phyloP scores from a whole-genome alignment of 202 grass and related monocot genomes.

The Digitaria exilis region DNA sequence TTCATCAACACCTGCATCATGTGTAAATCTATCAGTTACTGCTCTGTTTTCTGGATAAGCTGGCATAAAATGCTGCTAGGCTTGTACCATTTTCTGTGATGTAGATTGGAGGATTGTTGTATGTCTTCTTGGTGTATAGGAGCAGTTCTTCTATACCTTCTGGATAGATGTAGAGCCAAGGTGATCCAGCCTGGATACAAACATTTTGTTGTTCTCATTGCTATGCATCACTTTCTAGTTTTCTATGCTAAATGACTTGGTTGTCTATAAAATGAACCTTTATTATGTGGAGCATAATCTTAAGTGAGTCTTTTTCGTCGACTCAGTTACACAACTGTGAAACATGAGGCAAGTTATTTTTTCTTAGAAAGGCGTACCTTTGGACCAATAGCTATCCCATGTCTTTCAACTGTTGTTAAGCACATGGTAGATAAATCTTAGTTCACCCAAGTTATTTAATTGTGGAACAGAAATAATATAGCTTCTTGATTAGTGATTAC shows the following conservation, averaged over 20 bases:
- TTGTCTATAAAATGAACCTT: slow-evolving; percentile 11
- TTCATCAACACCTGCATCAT: slow-evolving; percentile 70
- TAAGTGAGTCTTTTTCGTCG: background rate
- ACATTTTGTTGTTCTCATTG: background rate
- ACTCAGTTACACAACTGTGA: background rate
- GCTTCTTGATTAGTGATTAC: slow-evolving; percentile 44
- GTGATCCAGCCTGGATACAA: slow-evolving; percentile 59
- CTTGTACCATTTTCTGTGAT: slow-evolving; percentile 90
- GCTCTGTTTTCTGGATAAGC: slow-evolving; percentile 20
- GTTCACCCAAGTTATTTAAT: slow-evolving; percentile 17
- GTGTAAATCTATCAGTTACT: background rate
- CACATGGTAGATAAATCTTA: slow-evolving; percentile 49
- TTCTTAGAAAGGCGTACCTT: slow-evolving; percentile 50
- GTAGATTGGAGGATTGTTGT: slow-evolving; percentile 87
- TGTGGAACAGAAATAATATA: slow-evolving; percentile 2
- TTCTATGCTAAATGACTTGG: slow-evolving; percentile 6
- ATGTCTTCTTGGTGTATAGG: slow-evolving; percentile 70
- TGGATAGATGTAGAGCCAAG: slow-evolving; percentile 84
- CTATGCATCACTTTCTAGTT: background rate
- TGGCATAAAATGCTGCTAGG: slow-evolving; percentile 15
- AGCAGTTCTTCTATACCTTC: slow-evolving; percentile 77
- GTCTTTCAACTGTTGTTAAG: slow-evolving; percentile 63
- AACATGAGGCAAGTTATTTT: slow-evolving; percentile 14
- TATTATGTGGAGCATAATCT: background rate
- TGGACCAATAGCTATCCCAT: slow-evolving; percentile 70